A percentile compares a stretch with the other conserved stretches of the same genome.
Conservation (phyloP, 306 rosid species). For the Begonia loranthoides region DNA sequence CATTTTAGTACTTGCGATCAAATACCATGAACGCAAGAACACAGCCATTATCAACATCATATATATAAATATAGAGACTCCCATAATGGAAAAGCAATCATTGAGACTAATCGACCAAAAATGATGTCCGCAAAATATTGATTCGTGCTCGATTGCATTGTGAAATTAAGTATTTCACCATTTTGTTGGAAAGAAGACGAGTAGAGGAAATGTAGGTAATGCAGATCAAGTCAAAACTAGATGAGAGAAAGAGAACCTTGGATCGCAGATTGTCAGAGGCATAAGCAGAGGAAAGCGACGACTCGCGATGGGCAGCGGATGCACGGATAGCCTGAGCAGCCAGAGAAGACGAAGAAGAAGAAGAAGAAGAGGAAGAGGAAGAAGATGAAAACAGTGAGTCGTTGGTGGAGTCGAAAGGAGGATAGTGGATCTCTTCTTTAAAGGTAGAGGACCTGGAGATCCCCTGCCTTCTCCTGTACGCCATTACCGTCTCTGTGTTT, state of each 20-base stretch:
- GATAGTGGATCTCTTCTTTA: conserved; percentile 54
- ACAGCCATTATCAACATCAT: too few relatives aligned
- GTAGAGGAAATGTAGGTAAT: not conserved
- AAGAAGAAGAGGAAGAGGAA: conserved; percentile 20
- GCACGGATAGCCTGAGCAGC: conserved; percentile 73
- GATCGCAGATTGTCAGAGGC: conserved; percentile 32
- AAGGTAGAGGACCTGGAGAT: conserved; percentile 59
- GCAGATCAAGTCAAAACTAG: not conserved
- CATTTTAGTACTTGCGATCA: too few relatives aligned
- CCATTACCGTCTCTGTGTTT: conserved; percentile 27
- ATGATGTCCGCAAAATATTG: too few relatives aligned
- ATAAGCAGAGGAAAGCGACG: conserved; percentile 31
- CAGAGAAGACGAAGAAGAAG: conserved; percentile 36
- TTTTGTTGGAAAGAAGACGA: too few relatives aligned
- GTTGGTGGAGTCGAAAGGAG: conserved; percentile 14
- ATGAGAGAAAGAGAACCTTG: conserved; percentile 22
- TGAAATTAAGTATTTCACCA: too few relatives aligned
- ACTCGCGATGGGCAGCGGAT: conserved; percentile 36
- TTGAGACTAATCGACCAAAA: too few relatives aligned
- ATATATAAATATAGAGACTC: too few relatives aligned
- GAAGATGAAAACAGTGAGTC: conserved; percentile 13
- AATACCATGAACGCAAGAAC: too few relatives aligned
- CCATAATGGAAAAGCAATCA: too few relatives aligned
- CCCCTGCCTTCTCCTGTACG: conserved; percentile 83
- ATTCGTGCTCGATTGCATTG: too few relatives aligned